phyloP scores from a whole-genome alignment of 495 filamentous ascomycete genomes.

The Hyaloscypha hepaticicola region DNA sequence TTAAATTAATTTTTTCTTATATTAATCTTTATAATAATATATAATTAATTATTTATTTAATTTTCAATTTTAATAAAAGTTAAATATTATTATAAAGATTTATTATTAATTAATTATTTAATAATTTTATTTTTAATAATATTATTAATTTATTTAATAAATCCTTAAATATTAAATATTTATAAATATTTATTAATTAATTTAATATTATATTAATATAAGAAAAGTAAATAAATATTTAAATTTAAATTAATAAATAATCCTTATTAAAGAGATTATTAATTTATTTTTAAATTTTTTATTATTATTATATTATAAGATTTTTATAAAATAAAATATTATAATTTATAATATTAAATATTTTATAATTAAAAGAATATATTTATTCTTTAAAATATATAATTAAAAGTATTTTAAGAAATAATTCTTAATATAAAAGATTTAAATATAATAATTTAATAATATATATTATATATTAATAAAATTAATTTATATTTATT shows the following conservation, averaged over 20 bases:
- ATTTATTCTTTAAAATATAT: neutral
- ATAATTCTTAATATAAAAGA: slow-evolving; percentile 14
- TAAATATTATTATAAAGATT: too few species aligned
- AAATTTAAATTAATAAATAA: too few species aligned
- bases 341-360: too few species aligned
- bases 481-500: neutral
- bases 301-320: too few species aligned
- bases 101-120: neutral
- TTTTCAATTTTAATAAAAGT: too few species aligned
- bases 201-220: slow-evolving; percentile 11
- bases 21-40: too few species aligned
- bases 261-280: too few species aligned
- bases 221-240: slow-evolving; percentile 13
- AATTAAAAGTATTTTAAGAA: slow-evolving; percentile 19
- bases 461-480: neutral
- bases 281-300: slow-evolving; percentile 21
- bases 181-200: slow-evolving; percentile 14
- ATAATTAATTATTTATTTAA: too few species aligned
- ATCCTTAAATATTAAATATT: slow-evolving; percentile 8
- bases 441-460: neutral
- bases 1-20: too few species aligned
- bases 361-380: too few species aligned
- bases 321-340: too few species aligned
- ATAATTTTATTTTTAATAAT: slow-evolving; percentile 12
- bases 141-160: slow-evolving; percentile 20